These are phyloP conservation scores for Huntiella savannae DNA, from an alignment of 2,329 filamentous ascomycete genomes.

Conservation along the genomic window DNA sequence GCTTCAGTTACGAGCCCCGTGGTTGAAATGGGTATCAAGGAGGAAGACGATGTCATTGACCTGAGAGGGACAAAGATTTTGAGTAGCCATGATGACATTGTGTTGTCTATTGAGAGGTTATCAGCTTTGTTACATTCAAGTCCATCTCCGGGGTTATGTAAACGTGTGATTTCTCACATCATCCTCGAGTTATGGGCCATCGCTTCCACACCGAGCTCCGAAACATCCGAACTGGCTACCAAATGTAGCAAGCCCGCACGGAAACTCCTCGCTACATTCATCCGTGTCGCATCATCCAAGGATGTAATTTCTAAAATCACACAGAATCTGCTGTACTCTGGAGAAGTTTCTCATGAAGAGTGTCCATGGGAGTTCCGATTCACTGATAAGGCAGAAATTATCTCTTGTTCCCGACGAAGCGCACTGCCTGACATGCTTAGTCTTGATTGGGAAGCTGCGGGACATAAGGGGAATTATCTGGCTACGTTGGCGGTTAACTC, in stretches of 20 bases:
- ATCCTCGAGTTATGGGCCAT: conserved; percentile 45
- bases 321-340: conserved; percentile 35
- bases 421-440: conserved; percentile 12
- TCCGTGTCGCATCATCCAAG: conserved; percentile 34
- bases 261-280: conserved; percentile 34
- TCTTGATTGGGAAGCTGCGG: conserved; percentile 26
- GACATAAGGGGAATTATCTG: conserved; percentile 29
- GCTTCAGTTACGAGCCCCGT: conserved; percentile 16
- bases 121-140: conserved; percentile 39
- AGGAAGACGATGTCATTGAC: conserved; percentile 25
- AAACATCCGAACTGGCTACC: conserved; percentile 20
- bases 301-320: conserved; percentile 31
- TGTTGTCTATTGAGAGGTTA: conserved; percentile 33
- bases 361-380: conserved; percentile 33
- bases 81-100: conserved; percentile 28
- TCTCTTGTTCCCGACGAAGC: conserved; percentile 14
- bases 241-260: conserved; percentile 27
- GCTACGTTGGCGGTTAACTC: conserved; percentile 29
- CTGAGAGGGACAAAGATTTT: conserved; percentile 25
- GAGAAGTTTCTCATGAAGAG: conserved; percentile 19
- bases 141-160: conserved; percentile 46
- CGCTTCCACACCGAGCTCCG: conserved; percentile 24
- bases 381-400: conserved; percentile 29
- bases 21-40: conserved; percentile 12
- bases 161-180: conserved; percentile 38